Base-by-base conservation (phyloP, 2,329 filamentous ascomycete species). In the Diaporthe aspalathi region DNA sequence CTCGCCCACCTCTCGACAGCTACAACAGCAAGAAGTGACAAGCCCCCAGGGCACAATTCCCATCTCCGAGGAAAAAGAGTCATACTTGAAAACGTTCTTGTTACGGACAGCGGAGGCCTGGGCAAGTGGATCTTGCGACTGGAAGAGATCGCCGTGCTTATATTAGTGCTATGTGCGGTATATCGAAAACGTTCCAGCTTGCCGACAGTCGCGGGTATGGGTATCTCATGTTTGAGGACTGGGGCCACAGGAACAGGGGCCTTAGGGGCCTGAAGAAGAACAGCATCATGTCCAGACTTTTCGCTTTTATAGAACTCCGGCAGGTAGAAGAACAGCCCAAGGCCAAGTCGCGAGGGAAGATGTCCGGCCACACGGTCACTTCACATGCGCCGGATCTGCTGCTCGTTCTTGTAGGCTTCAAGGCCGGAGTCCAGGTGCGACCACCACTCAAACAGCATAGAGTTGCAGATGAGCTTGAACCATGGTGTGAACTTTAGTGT, bases 401-500 rank as follows among this genome's bases (percentile, higher is more conserved):
- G 90, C 86, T 98, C 95, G 79, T 94, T 92, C 83, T 90, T 88
- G 84, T 95, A 97, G 83, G 93, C 92, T 73, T 97, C 93, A 76
- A 98, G 86, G 12, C 93, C 93, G 29, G 88, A 85, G 76, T 96
- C 92, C 70, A 98, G 88, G 83, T 93, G 91, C 79, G 91, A 86
- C 96, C 96, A 99, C 96, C 96, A 99, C 82, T 98, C 92, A 78
- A 97, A 99, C 52, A 99, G 89, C 93, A 98, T 95, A 62, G 94
- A 94, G 82, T 98, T 89, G 88, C 96, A 99, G 79, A 99, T 98
- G 76, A 99, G 91, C 87, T 97, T 97, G 87, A 99, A 99, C 96
- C 96, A 99, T 1, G 96, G 96, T 0, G 96, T 99, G 82, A 98
- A 98, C 78, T 92, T 93, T 77, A 97, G 87, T 67, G 84, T 87